Evolutionary conservation across 306 rosid species (phyloP).

Genomic region (Sesbania bispinosa): DNA sequence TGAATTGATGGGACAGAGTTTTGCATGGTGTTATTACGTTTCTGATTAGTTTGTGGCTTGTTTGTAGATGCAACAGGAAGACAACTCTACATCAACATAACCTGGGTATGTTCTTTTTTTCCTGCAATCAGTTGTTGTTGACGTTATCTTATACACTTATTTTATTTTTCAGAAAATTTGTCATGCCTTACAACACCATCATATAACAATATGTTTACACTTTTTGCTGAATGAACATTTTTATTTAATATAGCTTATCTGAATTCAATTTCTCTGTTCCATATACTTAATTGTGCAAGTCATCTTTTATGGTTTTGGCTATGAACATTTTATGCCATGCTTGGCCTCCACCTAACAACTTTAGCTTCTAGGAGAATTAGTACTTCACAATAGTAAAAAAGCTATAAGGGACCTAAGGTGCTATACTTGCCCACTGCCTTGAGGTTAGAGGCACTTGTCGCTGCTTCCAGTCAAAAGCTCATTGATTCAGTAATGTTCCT

Average conservation of each 20-base stretch:
- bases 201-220: neutral
- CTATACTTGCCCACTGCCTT: too few species aligned
- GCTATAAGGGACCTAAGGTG: too few species aligned
- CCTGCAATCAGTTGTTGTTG: neutral
- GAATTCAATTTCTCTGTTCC: neutral
- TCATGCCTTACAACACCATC: neutral
- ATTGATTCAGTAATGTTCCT: neutral
- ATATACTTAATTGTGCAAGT: neutral
- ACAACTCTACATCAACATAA: conserved; percentile 56
- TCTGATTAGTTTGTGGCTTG: conserved; percentile 18
- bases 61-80: conserved; percentile 59
- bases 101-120: conserved; percentile 60
- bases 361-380: neutral
- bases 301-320: neutral
- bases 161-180: neutral
- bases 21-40: neutral
- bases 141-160: too few species aligned
- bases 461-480: too few species aligned
- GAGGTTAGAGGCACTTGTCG: too few species aligned
- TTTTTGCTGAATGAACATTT: neutral
- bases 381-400: neutral
- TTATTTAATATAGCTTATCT: neutral
- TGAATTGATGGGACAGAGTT: neutral
- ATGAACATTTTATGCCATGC: neutral
- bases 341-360: neutral